These are phyloP conservation scores for Salix purpurea DNA, from an alignment of 345 rosid genomes.

Conservation along the genomic window DNA sequence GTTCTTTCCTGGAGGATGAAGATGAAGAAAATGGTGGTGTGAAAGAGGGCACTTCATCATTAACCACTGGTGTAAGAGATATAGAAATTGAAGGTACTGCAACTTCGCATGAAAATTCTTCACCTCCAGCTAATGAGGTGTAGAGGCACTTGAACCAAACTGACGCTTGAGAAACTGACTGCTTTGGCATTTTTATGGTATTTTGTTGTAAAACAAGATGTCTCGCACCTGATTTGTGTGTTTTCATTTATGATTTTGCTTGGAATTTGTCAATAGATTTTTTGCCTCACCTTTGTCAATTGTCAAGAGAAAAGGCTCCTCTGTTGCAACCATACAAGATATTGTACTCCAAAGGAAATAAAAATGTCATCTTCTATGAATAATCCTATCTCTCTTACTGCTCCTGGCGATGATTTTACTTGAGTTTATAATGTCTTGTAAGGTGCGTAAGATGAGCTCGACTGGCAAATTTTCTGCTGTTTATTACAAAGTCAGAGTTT, in stretches of 20 bases:
- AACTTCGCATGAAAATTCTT: slow-evolving; percentile 19
- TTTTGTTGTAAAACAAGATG: not conserved
- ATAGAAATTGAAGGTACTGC: slow-evolving; percentile 40
- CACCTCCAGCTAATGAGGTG: slow-evolving; percentile 32
- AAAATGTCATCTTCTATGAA: not conserved
- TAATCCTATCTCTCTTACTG: not conserved
- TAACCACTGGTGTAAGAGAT: slow-evolving; percentile 40
- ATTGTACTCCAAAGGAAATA: not conserved
- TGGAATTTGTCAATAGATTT: not conserved
- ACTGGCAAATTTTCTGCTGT: not conserved
- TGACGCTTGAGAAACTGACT: not conserved
- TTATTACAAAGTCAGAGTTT: not conserved
- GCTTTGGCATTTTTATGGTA: slow-evolving; percentile 1
- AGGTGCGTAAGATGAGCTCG: not conserved
- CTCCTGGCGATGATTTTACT: not conserved
- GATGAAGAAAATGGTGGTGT: slow-evolving; percentile 34
- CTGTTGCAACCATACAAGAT: not conserved
- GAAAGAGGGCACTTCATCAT: slow-evolving; percentile 32
- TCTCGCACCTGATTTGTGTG: not conserved
- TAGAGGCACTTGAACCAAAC: not conserved
- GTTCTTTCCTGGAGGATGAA: slow-evolving; percentile 60
- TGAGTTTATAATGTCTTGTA: not conserved
- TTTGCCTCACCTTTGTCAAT: not conserved
- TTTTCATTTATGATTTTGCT: not conserved
- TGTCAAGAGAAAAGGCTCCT: not conserved